Evolutionary conservation across 1,139 yeast genomes (phyloP), one percentile per base, ranked within the genome.

Genomic region (Wickerhamiella infanticola): DNA sequence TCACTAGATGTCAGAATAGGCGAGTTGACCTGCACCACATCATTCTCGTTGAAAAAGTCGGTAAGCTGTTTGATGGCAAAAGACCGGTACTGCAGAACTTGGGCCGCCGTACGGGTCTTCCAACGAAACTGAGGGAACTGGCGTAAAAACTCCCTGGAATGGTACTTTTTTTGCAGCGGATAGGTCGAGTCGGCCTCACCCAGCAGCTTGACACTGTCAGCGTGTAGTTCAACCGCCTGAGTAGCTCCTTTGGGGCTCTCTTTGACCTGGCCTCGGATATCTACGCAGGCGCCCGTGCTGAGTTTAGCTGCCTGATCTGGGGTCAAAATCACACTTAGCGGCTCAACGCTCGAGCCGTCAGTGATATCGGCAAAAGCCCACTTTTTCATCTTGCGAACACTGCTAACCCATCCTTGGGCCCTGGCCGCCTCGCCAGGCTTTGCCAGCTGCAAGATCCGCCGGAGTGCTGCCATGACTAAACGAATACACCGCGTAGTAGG

Each of bases 1-100:
- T 93, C 98, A 2, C 94, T 78, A 7, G 85, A 70, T 0, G 98
- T 90, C 26, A 88, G 65, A 23, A 88, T 58, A 3, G 99, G 98
- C 2, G 97, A 94, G 25, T 77, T 69, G 0, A 84, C 88, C 63
- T 85, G 90, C 11, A 70, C 65, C 54, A 82, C 85, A 23, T 72
- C 72, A 31, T 70, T 58, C 0, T 56, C 45, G 29, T 67, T 64
- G 62, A 84, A 84, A 55, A 75, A 84, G 5, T 66, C 66, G 45
- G 70, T 63, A 9, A 86, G 57, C 40, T 68, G 62, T 1, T 68
- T 55, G 52, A 83, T 88, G 5, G 83, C 68, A 44, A 66, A 66
- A 0, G 95, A 83, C 51, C 97, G 68, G 51, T 81, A 73, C 51
- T 95, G 67, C 50, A 86, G 58, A 2, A 85, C 64, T 1, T 88